phyloP scores from a whole-genome alignment of 2,329 filamentous ascomycete genomes.

The Basipetospora sp. region DNA sequence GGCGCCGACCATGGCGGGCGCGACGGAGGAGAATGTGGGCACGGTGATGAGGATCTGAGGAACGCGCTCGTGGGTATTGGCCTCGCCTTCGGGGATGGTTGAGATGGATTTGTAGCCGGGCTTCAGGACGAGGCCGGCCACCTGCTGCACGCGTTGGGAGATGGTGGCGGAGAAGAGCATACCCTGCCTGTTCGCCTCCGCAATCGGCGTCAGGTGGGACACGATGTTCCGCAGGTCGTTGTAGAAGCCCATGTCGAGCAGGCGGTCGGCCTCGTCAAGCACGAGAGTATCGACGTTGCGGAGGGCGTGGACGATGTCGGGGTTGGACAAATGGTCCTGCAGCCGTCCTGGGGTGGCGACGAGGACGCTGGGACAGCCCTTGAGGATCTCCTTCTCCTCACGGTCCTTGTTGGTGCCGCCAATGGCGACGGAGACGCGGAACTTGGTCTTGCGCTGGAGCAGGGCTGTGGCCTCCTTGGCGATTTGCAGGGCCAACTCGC shows the following conservation, averaged over 20 bases:
- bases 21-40: conserved; percentile 56
- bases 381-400: conserved; percentile 55
- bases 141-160: conserved; percentile 59
- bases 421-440: conserved; percentile 64
- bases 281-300: conserved; percentile 60
- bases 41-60: conserved; percentile 57
- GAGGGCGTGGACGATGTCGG: conserved; percentile 52
- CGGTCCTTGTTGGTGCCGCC: conserved; percentile 62
- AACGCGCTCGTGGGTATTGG: conserved; percentile 60
- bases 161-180: conserved; percentile 81
- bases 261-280: conserved; percentile 68
- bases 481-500: conserved; percentile 57
- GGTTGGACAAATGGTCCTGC: conserved; percentile 63
- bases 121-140: conserved; percentile 55
- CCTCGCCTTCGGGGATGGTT: conserved; percentile 60
- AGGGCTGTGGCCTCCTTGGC: conserved; percentile 56
- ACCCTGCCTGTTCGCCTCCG: conserved; percentile 46
- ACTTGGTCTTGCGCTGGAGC: conserved; percentile 58
- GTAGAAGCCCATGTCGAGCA: conserved; percentile 78
- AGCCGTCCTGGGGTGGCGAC: conserved; percentile 70
- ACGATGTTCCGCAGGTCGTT: conserved; percentile 65
- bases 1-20: conserved; percentile 41
- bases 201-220: conserved; percentile 43
- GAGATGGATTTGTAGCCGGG: conserved; percentile 66
- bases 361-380: conserved; percentile 61